phyloP scores from a whole-genome alignment of 768 basidiomycete species.

The Suillus ampliporus region DNA sequence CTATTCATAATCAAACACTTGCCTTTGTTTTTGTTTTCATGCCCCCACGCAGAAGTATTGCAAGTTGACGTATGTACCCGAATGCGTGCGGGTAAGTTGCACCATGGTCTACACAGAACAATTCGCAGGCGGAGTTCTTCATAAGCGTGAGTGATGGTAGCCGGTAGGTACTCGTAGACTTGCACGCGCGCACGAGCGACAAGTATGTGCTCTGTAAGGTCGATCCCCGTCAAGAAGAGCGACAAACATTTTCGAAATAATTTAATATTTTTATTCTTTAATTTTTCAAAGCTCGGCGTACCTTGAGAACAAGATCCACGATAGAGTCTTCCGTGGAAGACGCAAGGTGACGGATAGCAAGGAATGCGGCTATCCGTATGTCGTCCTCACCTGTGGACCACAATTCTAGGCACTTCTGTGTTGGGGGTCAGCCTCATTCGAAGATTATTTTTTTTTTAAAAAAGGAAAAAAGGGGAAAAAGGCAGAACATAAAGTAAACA shows the following conservation, averaged over 20 bases:
- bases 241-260: no score
- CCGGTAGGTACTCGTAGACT: conserved; percentile 85
- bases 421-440: neutral
- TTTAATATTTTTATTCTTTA: no score
- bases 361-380: conserved; percentile 83
- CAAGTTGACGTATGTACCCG: conserved; percentile 93
- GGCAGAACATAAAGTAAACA: conserved; percentile 11
- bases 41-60: conserved; percentile 89
- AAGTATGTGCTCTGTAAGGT: conserved; percentile 80
- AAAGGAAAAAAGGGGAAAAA: neutral
- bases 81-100: conserved; percentile 93
- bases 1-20: conserved; percentile 18
- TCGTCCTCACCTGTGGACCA: conserved; percentile 86
- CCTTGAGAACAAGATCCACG: conserved; percentile 87
- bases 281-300: conserved; percentile 40
- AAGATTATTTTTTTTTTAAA: no score
- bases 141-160: conserved; percentile 93
- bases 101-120: conserved; percentile 80
- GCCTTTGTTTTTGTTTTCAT: conserved; percentile 91
- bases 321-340: conserved; percentile 79
- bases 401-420: conserved; percentile 77
- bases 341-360: conserved; percentile 83
- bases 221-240: neutral
- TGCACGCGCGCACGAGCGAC: conserved; percentile 81
- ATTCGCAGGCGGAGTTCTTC: conserved; percentile 96